A percentile compares a stretch with the other conserved stretches of the same genome.
phyloP scores from a whole-genome alignment of 345 rosid species.

The Melaleuca alternifolia region DNA sequence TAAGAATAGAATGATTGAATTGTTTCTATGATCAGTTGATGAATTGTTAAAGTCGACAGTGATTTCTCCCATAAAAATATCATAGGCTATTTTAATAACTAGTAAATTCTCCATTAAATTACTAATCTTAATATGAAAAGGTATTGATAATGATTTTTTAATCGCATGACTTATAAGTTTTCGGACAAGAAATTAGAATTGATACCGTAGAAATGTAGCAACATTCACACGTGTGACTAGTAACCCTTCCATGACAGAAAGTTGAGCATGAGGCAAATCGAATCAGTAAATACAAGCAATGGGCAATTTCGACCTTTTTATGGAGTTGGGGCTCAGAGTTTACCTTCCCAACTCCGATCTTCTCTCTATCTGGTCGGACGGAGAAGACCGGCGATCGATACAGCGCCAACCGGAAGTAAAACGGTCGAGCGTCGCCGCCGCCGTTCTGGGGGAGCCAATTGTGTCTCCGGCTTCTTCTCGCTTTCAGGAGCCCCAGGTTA shows the following conservation, averaged over 20 bases:
- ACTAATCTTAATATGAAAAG: background rate
- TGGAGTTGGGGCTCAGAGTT: background rate
- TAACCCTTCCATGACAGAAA: background rate
- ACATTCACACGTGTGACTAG: background rate
- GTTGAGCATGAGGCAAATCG: no score
- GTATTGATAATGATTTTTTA: background rate
- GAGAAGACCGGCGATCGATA: background rate
- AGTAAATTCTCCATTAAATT: background rate
- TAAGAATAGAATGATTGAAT: background rate
- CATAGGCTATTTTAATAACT: background rate
- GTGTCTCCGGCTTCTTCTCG: background rate
- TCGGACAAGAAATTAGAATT: background rate
- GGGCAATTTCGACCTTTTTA: background rate
- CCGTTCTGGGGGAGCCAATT: background rate
- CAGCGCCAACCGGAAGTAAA: background rate
- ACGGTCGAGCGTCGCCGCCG: background rate
- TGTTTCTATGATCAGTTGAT: background rate
- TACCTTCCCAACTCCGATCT: background rate
- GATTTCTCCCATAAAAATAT: background rate
- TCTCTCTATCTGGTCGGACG: background rate
- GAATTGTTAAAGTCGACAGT: background rate
- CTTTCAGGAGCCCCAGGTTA: background rate
- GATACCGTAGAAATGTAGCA: background rate
- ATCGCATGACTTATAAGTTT: background rate
- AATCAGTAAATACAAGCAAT: background rate